Evolutionary conservation across 192 early-diverging fungal genomes (phyloP).

Genomic region (Coemansia nantahalensis): DNA sequence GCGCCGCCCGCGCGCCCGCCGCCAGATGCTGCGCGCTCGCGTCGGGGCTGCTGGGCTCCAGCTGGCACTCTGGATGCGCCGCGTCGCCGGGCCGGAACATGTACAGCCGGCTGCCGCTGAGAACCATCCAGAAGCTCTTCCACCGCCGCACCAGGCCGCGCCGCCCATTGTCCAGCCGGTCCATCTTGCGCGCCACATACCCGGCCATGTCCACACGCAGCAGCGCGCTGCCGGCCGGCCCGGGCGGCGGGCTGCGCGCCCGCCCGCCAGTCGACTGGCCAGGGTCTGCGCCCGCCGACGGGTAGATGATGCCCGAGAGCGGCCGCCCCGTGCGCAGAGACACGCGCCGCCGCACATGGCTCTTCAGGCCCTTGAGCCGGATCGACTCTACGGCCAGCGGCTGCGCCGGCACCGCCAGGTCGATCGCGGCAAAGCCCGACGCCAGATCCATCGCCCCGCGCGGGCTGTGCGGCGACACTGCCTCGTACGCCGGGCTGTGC

Average conservation of each 20-base stretch:
- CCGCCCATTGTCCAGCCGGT: conserved; percentile 63
- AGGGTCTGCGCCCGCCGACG: background rate
- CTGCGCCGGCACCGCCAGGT: conserved; percentile 24
- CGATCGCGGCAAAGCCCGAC: conserved; percentile 17
- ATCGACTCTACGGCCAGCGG: conserved; percentile 40
- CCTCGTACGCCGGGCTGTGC: background rate
- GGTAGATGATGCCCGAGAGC: conserved; percentile 45
- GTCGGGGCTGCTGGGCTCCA: background rate
- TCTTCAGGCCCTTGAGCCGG: conserved; percentile 39
- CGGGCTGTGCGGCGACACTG: conserved; percentile 21
- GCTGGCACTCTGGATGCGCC: conserved; percentile 51
- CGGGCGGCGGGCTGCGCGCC: conserved; percentile 2
- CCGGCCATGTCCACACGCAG: conserved; percentile 67
- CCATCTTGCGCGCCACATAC: conserved; percentile 68
- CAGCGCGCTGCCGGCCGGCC: conserved; percentile 17
- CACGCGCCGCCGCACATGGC: conserved; percentile 43
- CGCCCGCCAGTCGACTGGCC: too few relatives aligned
- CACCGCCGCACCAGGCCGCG: conserved; percentile 64
- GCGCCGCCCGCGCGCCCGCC: conserved; percentile 7
- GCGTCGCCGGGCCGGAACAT: conserved; percentile 62
- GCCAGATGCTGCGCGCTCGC: conserved; percentile 4
- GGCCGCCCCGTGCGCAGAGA: conserved; percentile 46
- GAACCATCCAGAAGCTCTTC: conserved; percentile 72
- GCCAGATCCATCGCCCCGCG: conserved; percentile 4
- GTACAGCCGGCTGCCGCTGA: conserved; percentile 74